Conservation (phyloP, 805 yeast genomes). For the Metschnikowia chrysomelidarum region DNA sequence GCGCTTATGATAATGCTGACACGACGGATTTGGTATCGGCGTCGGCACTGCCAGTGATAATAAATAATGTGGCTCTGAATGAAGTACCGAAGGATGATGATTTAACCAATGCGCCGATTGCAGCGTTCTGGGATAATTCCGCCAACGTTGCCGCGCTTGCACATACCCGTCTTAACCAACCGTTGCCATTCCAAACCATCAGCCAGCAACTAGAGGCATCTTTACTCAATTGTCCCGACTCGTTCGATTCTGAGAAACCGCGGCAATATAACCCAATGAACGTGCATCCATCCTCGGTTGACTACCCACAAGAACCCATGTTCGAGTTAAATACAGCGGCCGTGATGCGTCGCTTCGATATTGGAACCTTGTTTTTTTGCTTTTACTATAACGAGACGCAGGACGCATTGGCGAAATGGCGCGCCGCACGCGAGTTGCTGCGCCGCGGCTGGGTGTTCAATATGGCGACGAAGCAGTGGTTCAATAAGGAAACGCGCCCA, state of each 20-base stretch:
- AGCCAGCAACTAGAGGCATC: constrained; percentile 70
- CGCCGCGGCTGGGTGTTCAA: constrained; percentile 82
- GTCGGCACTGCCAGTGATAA: constrained; percentile 21
- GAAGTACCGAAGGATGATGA: too few relatives aligned
- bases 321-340: constrained; percentile 61
- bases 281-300: constrained; percentile 87
- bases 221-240: constrained; percentile 86
- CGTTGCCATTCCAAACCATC: constrained; percentile 54
- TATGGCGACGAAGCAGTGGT: constrained; percentile 76
- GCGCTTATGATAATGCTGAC: too few relatives aligned
- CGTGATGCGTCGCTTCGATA: constrained; percentile 68
- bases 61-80: too few relatives aligned
- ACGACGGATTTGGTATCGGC: constrained; percentile 10
- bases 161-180: constrained; percentile 47
- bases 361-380: constrained; percentile 86
- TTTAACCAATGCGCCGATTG: constrained; percentile 4
- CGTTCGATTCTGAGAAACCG: constrained; percentile 85
- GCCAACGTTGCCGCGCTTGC: constrained; percentile 28
- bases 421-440: constrained; percentile 76
- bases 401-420: constrained; percentile 36
- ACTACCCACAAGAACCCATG: constrained; percentile 85
- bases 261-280: constrained; percentile 70
- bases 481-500: constrained; percentile 62
- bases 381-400: constrained; percentile 70
- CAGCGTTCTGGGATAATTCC: constrained; percentile 23